These are phyloP conservation scores for Colletotrichum phormii DNA, from an alignment of 2,329 filamentous ascomycete species.

Conservation along the genomic window DNA sequence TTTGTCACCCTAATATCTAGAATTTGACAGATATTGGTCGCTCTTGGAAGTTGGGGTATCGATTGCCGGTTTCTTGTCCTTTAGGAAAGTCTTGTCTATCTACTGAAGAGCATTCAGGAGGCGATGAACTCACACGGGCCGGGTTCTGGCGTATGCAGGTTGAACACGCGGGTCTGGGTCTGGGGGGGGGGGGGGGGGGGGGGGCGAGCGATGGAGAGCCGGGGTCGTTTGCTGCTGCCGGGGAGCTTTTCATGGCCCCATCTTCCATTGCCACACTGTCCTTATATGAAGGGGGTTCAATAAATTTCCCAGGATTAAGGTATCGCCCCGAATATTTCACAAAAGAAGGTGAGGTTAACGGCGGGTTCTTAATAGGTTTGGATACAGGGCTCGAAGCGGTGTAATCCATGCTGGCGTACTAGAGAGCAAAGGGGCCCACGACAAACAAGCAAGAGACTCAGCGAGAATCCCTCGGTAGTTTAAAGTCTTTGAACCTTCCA, in stretches of 20 bases:
- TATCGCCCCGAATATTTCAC: not conserved
- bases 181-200: conserved; percentile 6
- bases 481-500: no score
- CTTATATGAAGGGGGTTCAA: not conserved
- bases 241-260: not conserved
- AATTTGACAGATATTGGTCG: not conserved
- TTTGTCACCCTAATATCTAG: not conserved
- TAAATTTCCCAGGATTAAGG: not conserved
- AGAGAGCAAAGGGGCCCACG: not conserved
- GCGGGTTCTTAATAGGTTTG: not conserved
- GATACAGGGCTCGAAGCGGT: not conserved
- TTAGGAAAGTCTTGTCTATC: conserved; percentile 5
- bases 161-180: not conserved
- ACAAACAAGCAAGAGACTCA: not conserved
- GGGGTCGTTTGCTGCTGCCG: not conserved
- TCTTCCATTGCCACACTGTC: not conserved
- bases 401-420: not conserved
- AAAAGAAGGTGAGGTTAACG: not conserved
- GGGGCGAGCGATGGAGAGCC: not conserved
- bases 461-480: not conserved
- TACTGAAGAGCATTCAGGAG: not conserved
- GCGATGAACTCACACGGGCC: not conserved
- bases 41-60: not conserved
- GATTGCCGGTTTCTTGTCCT: conserved; percentile 5
- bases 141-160: not conserved